Evolutionary conservation across 2,329 filamentous ascomycete species (phyloP), one percentile per base, ranked within the genome.

Genomic region (Botryosphaeria agaves): DNA sequence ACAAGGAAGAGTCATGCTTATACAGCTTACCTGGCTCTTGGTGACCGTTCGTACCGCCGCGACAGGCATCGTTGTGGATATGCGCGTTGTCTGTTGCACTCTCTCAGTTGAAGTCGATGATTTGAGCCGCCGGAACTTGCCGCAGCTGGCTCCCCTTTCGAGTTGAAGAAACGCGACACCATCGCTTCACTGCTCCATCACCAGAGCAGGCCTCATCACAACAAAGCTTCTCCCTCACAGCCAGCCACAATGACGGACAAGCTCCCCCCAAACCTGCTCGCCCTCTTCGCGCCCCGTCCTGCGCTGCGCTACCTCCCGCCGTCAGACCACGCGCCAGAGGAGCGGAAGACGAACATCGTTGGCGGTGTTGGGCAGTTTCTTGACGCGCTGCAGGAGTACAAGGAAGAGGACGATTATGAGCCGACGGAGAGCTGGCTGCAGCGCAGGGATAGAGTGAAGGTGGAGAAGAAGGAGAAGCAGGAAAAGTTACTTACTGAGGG

Each of bases 401-500:
- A 79, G 50, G 72, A 83, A 42, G 75, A 75, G 7, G 76, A 84
- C 40, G 64, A 67, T 5, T 92, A 83, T 47, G 59, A 72, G 32
- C 76, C 84, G 3, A 92, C 83, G 1, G 89, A 95, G 58, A 92
- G 84, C 53, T 93, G 84, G 83, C 65, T 94, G 43, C 75, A 95
- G 59, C 69, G 69, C 46, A 79, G 81, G 57, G 82, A 92, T 55
- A 76, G 85, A 39, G 70, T 82, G 51, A 83, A 79, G 61, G 52
- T 65, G 26, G 87, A 95, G 62, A 85, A 84, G 60, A 69, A 76
- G 53, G 66, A 72, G 35, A 64, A 66, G 32, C 59, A 78, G 36
- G 66, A 81, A 52, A 66, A 67, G 38, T 57, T 75, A 20, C 41
- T 76, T 19, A 69, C 61, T 0, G 74, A 84, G 34, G 76, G 62